Percentiles rank a stretch among this genome's conserved stretches.
Evolutionary conservation across 345 rosid genomes (phyloP).

Genomic region (Sonneratia alba): DNA sequence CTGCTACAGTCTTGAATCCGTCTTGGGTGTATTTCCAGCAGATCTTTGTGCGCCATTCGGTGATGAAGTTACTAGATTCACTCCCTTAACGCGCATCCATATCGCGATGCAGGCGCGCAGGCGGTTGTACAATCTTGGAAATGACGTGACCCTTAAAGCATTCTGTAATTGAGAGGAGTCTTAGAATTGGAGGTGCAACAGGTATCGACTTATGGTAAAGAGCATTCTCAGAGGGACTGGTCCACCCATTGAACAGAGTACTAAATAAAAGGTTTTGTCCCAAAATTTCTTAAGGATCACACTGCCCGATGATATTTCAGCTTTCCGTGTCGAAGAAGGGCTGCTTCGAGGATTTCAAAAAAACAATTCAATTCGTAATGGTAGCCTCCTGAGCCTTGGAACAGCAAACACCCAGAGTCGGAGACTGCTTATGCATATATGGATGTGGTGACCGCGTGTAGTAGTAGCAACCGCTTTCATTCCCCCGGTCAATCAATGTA

Average conservation of each 20-base stretch:
- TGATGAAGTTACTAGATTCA: no score
- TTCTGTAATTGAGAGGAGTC: no score
- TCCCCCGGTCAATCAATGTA: conserved; percentile 56
- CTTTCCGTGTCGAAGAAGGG: background rate
- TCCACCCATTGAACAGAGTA: no score
- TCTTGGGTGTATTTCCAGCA: background rate
- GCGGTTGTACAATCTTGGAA: no score
- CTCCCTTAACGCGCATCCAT: no score
- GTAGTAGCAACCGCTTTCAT: background rate
- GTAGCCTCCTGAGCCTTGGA: background rate
- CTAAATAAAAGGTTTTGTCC: background rate
- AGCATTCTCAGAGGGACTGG: no score
- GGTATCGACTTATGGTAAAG: no score
- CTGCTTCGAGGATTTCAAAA: background rate
- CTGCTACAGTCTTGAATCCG: background rate
- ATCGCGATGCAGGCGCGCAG: no score
- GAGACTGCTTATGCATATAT: background rate
- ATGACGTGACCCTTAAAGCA: no score
- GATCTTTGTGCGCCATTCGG: no score
- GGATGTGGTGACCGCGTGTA: background rate
- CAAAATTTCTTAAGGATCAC: background rate
- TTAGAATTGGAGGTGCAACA: no score
- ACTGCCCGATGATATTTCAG: background rate
- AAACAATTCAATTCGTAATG: background rate
- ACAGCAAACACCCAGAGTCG: background rate